Conservation (phyloP, 805 yeast species). For the Sugiyamaella floridensis region DNA sequence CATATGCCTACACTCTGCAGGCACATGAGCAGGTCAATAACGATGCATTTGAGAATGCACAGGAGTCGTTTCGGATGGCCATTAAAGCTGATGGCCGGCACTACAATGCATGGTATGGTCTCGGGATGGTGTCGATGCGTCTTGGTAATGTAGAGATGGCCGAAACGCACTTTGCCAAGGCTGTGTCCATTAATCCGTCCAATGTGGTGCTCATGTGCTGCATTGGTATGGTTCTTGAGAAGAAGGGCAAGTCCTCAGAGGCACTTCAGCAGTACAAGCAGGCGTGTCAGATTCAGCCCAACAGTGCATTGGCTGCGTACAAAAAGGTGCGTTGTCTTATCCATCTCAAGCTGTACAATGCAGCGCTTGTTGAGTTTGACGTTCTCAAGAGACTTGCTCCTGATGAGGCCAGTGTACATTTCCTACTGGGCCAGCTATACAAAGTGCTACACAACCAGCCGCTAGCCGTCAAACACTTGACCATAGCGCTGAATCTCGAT, state of each 20-base stretch:
- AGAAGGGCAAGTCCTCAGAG: slow-evolving; percentile 54
- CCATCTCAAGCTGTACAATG: slow-evolving; percentile 60
- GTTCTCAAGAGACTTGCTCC: slow-evolving; percentile 72
- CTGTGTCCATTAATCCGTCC: slow-evolving; percentile 81
- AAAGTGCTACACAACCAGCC: slow-evolving; percentile 65
- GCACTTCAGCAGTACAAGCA: slow-evolving; percentile 77
- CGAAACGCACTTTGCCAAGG: slow-evolving; percentile 79
- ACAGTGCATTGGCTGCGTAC: slow-evolving; percentile 77
- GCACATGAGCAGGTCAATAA: slow-evolving; percentile 87
- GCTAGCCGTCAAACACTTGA: slow-evolving; percentile 77
- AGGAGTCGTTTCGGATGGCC: slow-evolving; percentile 74
- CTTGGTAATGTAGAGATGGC: slow-evolving; percentile 80
- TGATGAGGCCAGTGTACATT: slow-evolving; percentile 91
- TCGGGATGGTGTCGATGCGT: slow-evolving; percentile 88
- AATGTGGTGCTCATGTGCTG: slow-evolving; percentile 87
- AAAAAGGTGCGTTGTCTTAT: slow-evolving; percentile 80
- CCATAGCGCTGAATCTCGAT: slow-evolving; percentile 82
- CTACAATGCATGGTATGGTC: slow-evolving; percentile 91
- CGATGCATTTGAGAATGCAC: slow-evolving; percentile 86
- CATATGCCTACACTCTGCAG: slow-evolving; percentile 85
- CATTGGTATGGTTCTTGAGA: slow-evolving; percentile 88
- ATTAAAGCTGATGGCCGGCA: slow-evolving; percentile 71
- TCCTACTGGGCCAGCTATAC: slow-evolving; percentile 79
- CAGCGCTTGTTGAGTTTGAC: slow-evolving; percentile 71
- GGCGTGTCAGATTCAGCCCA: slow-evolving; percentile 79